These are phyloP conservation scores for Paramecium caudatum DNA, from an alignment of 73 alveolate genomes.

Conservation along the genomic window DNA sequence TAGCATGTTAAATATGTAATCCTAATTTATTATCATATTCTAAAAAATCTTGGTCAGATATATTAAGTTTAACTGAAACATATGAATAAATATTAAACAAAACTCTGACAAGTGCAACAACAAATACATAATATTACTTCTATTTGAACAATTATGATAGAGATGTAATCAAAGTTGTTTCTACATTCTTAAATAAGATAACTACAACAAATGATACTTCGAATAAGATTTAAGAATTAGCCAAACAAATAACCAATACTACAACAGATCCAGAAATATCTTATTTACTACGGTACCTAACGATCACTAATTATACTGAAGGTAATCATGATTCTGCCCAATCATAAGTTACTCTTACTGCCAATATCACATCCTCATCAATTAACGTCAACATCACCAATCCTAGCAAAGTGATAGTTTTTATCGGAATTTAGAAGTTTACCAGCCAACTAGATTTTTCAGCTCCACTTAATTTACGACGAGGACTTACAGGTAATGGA, in stretches of 20 bases:
- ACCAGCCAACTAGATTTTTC: constrained; percentile 26
- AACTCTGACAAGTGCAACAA: background rate
- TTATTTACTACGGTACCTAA: background rate
- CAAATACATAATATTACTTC: background rate
- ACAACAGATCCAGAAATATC: constrained; percentile 68
- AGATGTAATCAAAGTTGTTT: background rate
- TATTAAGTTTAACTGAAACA: constrained; percentile 17
- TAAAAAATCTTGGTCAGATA: constrained; percentile 53
- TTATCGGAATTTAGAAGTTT: constrained; percentile 20
- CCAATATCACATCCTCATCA: background rate
- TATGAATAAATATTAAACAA: background rate
- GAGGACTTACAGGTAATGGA: constrained; percentile 47
- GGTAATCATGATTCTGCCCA: background rate
- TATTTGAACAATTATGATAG: background rate
- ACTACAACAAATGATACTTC: background rate
- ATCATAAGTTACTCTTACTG: background rate
- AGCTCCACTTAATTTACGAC: constrained; percentile 30
- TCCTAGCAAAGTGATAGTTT: background rate
- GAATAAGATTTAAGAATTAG: background rate
- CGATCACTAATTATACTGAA: constrained; percentile 13
- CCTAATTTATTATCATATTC: background rate
- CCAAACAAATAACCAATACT: background rate
- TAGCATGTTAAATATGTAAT: constrained; percentile 32
- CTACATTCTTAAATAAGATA: background rate
- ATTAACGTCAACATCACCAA: background rate